Conservation (phyloP, 176 grass and related monocot species). For the Avena sativa region DNA sequence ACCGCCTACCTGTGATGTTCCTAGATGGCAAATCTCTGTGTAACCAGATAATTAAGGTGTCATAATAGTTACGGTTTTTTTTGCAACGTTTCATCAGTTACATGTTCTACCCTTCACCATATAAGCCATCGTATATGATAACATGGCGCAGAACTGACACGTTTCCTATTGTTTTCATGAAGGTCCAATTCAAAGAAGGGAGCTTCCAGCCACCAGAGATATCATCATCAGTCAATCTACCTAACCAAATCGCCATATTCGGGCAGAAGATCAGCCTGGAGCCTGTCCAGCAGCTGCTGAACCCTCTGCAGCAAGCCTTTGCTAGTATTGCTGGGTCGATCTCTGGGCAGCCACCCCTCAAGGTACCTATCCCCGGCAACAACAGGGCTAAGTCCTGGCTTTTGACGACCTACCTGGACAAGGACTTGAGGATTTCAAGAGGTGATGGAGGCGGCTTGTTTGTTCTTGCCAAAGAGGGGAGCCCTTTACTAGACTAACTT, state of each 20-base stretch:
- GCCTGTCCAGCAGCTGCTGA: slow-evolving; percentile 63
- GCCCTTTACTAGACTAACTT: slow-evolving; percentile 69
- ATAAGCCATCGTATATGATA: background rate
- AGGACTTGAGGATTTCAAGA: slow-evolving; percentile 90
- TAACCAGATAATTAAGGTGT: background rate
- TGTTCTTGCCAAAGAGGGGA: slow-evolving; percentile 88
- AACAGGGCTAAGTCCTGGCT: slow-evolving; percentile 75
- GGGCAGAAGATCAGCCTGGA: slow-evolving; percentile 84
- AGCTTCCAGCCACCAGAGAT: slow-evolving; percentile 74
- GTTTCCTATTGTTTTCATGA: background rate
- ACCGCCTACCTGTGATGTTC: background rate
- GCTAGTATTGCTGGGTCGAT: slow-evolving; percentile 68
- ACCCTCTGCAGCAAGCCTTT: slow-evolving; percentile 69
- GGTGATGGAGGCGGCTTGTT: slow-evolving; percentile 89
- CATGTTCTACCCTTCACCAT: background rate
- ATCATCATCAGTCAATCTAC: slow-evolving; percentile 71
- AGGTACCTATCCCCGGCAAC: slow-evolving; percentile 65
- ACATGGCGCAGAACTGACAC: slow-evolving; percentile 8
- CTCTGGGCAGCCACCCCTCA: slow-evolving; percentile 85
- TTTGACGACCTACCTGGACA: slow-evolving; percentile 89
- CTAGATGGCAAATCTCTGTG: background rate
- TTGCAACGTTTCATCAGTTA: background rate
- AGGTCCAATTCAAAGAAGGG: slow-evolving; percentile 95
- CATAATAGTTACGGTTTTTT: slow-evolving; percentile 7
- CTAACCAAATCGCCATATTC: slow-evolving; percentile 75